Conservation (phyloP, 1,139 yeast species). For the Meyerozyma elateridarum region DNA sequence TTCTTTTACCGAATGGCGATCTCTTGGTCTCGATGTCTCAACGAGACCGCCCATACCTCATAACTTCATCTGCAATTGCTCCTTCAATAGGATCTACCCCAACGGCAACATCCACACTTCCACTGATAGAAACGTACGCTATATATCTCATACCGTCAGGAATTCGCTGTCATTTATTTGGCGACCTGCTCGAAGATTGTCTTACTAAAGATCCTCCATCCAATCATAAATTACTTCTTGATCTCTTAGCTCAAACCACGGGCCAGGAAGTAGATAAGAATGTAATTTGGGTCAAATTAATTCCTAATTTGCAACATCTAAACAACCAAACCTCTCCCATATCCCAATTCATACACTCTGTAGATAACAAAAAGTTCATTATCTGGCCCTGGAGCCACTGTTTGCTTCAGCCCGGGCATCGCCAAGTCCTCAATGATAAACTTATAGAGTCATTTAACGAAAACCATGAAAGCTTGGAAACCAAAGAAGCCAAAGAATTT, state of each 20-base stretch:
- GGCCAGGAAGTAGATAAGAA: constrained; percentile 30
- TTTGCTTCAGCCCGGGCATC: constrained; percentile 46
- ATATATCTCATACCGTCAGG: constrained; percentile 74
- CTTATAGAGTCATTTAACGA: too few species aligned
- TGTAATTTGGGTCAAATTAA: constrained; percentile 57
- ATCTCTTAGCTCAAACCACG: constrained; percentile 49
- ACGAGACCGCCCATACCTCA: constrained; percentile 27
- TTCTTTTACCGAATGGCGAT: constrained; percentile 49
- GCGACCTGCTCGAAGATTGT: constrained; percentile 37
- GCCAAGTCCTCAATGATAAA: too few species aligned
- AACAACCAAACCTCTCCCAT: constrained; percentile 66
- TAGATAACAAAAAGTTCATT: constrained; percentile 52
- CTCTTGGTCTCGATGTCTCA: constrained; percentile 30
- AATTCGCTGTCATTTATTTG: constrained; percentile 57
- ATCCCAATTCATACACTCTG: constrained; percentile 48
- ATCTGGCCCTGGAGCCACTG: constrained; percentile 72
- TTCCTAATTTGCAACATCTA: constrained; percentile 64
- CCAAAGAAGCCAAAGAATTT: neutral
- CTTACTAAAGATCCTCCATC: constrained; percentile 46
- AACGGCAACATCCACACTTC: constrained; percentile 3
- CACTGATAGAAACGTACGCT: constrained; percentile 28
- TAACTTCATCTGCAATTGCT: constrained; percentile 14
- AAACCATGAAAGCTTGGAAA: too few species aligned
- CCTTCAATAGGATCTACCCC: too few species aligned
- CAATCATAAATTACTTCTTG: constrained; percentile 44